Conservation (phyloP, 257 asterid genomes). For the Rehmannia glutinosa region DNA sequence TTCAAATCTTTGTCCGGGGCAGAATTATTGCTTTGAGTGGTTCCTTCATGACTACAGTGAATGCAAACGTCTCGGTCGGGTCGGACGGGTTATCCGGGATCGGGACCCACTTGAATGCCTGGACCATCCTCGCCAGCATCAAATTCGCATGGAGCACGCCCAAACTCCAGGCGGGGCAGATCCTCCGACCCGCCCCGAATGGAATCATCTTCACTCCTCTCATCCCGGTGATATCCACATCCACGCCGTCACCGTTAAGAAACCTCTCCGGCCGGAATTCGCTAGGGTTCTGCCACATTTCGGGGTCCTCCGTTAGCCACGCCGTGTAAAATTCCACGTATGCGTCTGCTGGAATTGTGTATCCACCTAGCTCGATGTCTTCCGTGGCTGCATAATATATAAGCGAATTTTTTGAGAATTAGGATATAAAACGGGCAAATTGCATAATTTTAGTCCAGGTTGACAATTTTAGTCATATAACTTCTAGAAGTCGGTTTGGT, state of each 20-base stretch:
- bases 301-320: slow-evolving; percentile 82
- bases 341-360: slow-evolving; percentile 71
- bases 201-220: slow-evolving; percentile 87
- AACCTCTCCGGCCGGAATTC: slow-evolving; percentile 85
- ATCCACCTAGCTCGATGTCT: slow-evolving; percentile 72
- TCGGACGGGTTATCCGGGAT: slow-evolving; percentile 78
- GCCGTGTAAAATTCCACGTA: slow-evolving; percentile 90
- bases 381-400: slow-evolving; percentile 48
- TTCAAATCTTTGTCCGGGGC: slow-evolving; percentile 58
- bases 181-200: slow-evolving; percentile 91
- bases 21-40: slow-evolving; percentile 80
- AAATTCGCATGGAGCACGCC: slow-evolving; percentile 68
- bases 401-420: no score
- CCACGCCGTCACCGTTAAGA: slow-evolving; percentile 72
- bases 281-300: slow-evolving; percentile 58
- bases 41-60: slow-evolving; percentile 84
- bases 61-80: slow-evolving; percentile 86
- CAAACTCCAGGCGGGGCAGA: slow-evolving; percentile 91
- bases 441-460: no score
- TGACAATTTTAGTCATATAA: no score
- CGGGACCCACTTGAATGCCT: slow-evolving; percentile 76
- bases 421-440: no score
- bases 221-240: slow-evolving; percentile 85
- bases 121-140: slow-evolving; percentile 83
- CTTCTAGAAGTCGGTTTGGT: no score